Evolutionary conservation across 495 filamentous ascomycete genomes (phyloP), one percentile per base, ranked within the genome.

Genomic region (Amorphotheca resinae): DNA sequence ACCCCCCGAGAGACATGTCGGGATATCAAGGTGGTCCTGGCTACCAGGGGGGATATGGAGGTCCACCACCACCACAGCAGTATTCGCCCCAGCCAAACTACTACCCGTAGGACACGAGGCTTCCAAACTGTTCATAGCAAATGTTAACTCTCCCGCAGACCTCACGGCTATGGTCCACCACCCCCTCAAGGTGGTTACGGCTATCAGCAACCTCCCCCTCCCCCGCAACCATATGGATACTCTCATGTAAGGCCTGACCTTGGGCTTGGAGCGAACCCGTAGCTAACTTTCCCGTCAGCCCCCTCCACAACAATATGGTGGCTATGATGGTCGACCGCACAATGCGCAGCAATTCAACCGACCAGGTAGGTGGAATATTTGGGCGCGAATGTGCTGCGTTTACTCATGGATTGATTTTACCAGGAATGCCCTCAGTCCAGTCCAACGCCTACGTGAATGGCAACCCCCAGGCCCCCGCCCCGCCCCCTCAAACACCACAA

Each of bases 401-500:
- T 15, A 7, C 50, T 49, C 12, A 51, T 7, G 12, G 18, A 20
- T 11, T 40, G 8, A 35, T 26, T 34, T 33, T 39, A 15, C 33
- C 47, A 69, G 65, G 52, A 22, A 57, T 68, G 52, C 68, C 68
- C 4, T 50, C 68, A 11, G 60, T 59, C 39, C 66, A 59, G 48
- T 64, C 64, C 30, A 73, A 72, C 46, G 66, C 64, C n/a, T 76
- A 70, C 50, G 60, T 62, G 14, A 69, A 75, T 41, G 70, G 69
- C 30, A 70, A 70, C 47, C 63, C 59, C 40, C 47, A 48, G 46
- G 74, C 66, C 16, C 77, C 79, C 23, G 68, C 69, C 3, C 72
- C 74, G 16, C 79, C 79, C 12, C 80, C 80, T 1, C 52, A 66
- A 16, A 59, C 65, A 20, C 66, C 68, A 4, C 77, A 81, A 55